Conservation (phyloP, 2,329 filamentous ascomycete species). For the Emydomyces testavorans region DNA sequence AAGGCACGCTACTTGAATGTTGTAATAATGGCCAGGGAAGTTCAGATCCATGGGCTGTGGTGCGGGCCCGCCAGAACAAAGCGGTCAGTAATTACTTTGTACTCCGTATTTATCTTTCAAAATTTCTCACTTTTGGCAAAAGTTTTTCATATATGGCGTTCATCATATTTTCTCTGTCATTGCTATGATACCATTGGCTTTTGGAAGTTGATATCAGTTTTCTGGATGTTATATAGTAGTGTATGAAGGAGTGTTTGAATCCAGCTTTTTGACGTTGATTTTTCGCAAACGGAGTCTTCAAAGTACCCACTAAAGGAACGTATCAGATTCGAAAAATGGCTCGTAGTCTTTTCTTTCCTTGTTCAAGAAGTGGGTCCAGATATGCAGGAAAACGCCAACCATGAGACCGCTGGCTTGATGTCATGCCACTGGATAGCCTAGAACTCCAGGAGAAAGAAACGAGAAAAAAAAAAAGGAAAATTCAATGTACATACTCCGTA, state of each 20-base stretch:
- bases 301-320: not conserved
- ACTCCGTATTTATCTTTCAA: not conserved
- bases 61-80: conserved; percentile 1
- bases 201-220: not conserved
- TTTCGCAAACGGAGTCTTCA: not conserved
- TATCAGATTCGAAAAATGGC: conserved; percentile 1
- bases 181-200: not conserved
- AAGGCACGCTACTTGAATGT: not conserved
- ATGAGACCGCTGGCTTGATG: no score
- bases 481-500: no score
- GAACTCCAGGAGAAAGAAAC: not conserved
- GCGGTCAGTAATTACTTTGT: conserved; percentile 10
- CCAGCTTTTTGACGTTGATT: not conserved
- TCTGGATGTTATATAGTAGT: not conserved
- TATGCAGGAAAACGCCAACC: not conserved
- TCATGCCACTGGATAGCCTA: not conserved
- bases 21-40: conserved; percentile 1
- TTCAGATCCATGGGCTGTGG: not conserved
- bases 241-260: not conserved
- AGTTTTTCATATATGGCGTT: not conserved
- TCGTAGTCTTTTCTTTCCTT: not conserved
- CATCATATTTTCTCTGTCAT: not conserved
- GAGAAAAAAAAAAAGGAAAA: not conserved
- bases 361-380: not conserved
- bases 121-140: not conserved